phyloP scores from a whole-genome alignment of 2,329 filamentous ascomycete species.

The Pseudodiploospora longispora region DNA sequence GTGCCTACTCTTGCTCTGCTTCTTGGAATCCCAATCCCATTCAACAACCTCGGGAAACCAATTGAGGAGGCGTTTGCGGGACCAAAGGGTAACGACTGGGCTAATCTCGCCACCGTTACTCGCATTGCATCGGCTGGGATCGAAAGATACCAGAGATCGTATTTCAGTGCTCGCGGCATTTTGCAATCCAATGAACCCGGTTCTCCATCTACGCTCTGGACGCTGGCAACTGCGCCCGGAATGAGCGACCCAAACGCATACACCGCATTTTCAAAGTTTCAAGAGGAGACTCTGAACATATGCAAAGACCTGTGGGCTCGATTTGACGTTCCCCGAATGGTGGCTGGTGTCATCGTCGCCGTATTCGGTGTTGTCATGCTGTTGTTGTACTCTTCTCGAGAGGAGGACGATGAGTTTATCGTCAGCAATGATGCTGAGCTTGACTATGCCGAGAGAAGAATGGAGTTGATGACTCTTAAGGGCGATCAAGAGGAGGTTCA shows the following conservation, averaged over 20 bases:
- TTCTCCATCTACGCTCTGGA: slow-evolving; percentile 34
- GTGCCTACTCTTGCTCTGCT: slow-evolving; percentile 86
- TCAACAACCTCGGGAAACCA: slow-evolving; percentile 86
- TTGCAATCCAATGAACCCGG: slow-evolving; percentile 45
- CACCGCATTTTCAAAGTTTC: slow-evolving; percentile 62
- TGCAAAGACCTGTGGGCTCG: slow-evolving; percentile 86
- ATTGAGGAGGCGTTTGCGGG: slow-evolving; percentile 91
- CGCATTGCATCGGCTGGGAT: slow-evolving; percentile 78
- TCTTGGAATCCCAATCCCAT: slow-evolving; percentile 86
- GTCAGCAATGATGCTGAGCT: slow-evolving; percentile 49
- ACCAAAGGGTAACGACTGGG: slow-evolving; percentile 58
- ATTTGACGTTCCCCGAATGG: slow-evolving; percentile 83
- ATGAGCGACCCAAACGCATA: slow-evolving; percentile 35
- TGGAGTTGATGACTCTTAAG: slow-evolving; percentile 39
- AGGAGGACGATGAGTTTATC: slow-evolving; percentile 46
- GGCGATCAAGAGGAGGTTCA: slow-evolving; percentile 30
- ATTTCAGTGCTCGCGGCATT: slow-evolving; percentile 64
- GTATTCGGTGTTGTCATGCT: slow-evolving; percentile 60
- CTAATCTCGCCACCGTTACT: slow-evolving; percentile 69
- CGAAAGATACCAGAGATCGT: slow-evolving; percentile 78
- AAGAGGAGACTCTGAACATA: slow-evolving; percentile 66
- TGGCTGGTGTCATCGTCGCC: slow-evolving; percentile 67
- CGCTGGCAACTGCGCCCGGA: slow-evolving; percentile 38
- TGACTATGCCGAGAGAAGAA: slow-evolving; percentile 49
- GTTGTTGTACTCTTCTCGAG: slow-evolving; percentile 60